Evolutionary conservation across 805 yeast species (phyloP), one percentile per base, ranked within the genome.

Genomic region (Torulaspora franciscae): DNA sequence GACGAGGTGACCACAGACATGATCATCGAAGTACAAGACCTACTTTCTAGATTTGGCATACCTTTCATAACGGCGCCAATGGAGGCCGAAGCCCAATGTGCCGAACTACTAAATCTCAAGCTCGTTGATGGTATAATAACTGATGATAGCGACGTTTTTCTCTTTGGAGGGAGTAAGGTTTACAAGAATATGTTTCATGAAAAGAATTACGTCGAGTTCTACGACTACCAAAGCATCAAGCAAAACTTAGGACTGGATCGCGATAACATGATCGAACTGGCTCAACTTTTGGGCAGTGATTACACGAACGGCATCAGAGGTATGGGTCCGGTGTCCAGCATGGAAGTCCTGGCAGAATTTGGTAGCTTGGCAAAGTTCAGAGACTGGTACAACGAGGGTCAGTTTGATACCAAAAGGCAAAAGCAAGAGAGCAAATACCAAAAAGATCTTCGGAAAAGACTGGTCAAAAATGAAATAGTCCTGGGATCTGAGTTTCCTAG

Each of bases 61-160:
- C 99, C 99, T 0, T 93, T 79, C 54, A 76, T 93, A 7, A 86
- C 95, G 0, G 97, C 99, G 0, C 99, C 99, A 1, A 88, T 88
- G 90, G 99, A 93, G 66, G 99, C 99, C 1, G 99, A 93, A 67
- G 98, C 99, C 0, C 99, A 93, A 59, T 93, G 99, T 67, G 96
- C 96, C 0, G 86, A 83, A 52, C 66, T 93, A 6, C 64, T 79
- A 32, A 59, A 65, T n/a, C 63, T 89, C 17, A 78, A 76, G 0
- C 69, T 93, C 14, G 96, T 91, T 3, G 98, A 93, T 64, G 99
- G 99, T 0, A 83, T 93, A 5, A 82, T 93, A 19, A 93, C 99
- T 0, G 99, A 93, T 66, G 99, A 93, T 70, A 87, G 96, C 53
- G 99, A 93, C 74, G 89, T 95, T 40, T 93, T 93, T 55, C 65